Evolutionary conservation across 2,329 filamentous ascomycete species (phyloP).

Genomic region (Torrubiellomyces zombiae): DNA sequence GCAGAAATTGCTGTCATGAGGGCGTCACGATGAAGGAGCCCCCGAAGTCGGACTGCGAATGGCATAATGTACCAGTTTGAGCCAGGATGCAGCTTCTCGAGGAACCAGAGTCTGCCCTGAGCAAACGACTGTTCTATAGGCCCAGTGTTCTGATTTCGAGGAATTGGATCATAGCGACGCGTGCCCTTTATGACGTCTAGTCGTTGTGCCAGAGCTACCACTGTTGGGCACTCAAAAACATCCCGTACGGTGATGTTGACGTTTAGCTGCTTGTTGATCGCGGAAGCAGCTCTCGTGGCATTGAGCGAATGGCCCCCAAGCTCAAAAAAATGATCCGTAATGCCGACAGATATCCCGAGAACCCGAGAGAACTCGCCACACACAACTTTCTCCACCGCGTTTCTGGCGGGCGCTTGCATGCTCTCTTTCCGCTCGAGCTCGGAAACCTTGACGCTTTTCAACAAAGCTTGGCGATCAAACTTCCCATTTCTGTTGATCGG

Average conservation of each 20-base stretch:
- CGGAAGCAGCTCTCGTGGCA: not conserved
- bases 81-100: constrained; percentile 4
- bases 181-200: too few relatives aligned
- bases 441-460: not conserved
- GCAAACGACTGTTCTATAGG: constrained; percentile 5
- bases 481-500: constrained; percentile 7
- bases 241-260: not conserved
- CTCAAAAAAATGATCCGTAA: not conserved
- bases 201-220: too few relatives aligned
- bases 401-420: too few relatives aligned
- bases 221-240: not conserved
- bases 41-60: constrained; percentile 2
- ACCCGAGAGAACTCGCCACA: not conserved
- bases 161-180: too few relatives aligned
- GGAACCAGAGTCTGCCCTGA: constrained; percentile 4
- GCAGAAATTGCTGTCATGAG: constrained; percentile 2
- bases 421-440: too few relatives aligned
- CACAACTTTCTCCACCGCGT: too few relatives aligned
- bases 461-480: constrained; percentile 5
- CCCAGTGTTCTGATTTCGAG: too few relatives aligned
- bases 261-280: too few relatives aligned
- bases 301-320: not conserved
- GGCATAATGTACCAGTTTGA: constrained; percentile 4
- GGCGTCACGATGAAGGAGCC: constrained; percentile 1
- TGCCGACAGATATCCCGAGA: not conserved